Base-by-base conservation (phyloP, 345 rosid species). In the Syzygium aromaticum region DNA sequence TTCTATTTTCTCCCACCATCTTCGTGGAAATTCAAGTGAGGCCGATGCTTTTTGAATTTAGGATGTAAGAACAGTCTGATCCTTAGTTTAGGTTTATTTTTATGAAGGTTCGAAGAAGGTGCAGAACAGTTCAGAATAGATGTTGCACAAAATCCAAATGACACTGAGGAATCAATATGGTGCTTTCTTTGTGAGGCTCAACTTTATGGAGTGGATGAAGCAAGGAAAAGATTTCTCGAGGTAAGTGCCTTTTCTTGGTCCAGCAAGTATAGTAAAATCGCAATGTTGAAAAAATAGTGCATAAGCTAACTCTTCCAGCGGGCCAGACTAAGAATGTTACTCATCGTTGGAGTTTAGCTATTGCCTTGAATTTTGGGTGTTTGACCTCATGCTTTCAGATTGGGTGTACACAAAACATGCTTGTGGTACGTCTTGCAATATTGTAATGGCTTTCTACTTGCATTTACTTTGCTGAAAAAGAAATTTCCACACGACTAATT, bases 151-250 rank as follows among this genome's bases (percentile, higher is more conserved):
- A 97, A 97, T 88, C 98, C 98, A 57, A 94, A 96, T 91, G 98
- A 97, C 83, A 96, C 99, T 0, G 99, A 95, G 92, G 99, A 96
- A 87, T 95, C 99, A 3, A 95, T 97, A 86, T 96, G 98, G 99
- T 94, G 98, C 89, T 95, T 90, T 92, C 97, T 97, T 17, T 97
- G 98, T 77, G 98, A 96, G 89, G 98, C 98, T 80, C 91, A 89
- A 84, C 87, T 95, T 8, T 93, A 88, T 53, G 98, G 98, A 89
- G 91, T 91, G 86, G 95, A 92, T 54, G 94, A 87, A 67, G 98
- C 98, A 23, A 92, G 98, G 88, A 88, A 88, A 78, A 91, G 88
- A 86, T 94, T 95, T 91, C 96, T 95, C 1, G 93, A 94, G 95
- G 99, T 93, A 87, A 89, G 88, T 87, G 53, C 27, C 40, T 84